Conservation (phyloP, 257 asterid species). For the Solanum corneliomulleri region DNA sequence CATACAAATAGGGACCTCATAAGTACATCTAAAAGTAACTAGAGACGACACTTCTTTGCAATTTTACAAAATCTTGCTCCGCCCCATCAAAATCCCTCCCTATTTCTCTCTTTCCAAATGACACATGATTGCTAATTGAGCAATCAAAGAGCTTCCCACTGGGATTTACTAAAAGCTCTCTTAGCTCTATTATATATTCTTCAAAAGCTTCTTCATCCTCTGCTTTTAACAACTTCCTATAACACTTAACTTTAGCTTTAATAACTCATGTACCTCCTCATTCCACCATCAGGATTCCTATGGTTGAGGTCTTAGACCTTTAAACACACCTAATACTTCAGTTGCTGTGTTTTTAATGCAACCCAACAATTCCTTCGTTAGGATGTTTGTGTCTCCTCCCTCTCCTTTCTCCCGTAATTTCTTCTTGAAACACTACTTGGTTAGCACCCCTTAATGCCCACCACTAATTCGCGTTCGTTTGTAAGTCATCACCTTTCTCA, state of each 20-base stretch:
- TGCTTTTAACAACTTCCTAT: neutral
- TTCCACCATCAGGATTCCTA: neutral
- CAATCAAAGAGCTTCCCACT: neutral
- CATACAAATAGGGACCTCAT: neutral
- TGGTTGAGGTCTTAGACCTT: neutral
- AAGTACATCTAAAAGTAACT: neutral
- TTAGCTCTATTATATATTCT: neutral
- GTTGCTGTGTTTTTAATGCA: neutral
- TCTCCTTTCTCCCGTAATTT: neutral
- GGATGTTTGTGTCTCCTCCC: neutral
- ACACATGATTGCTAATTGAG: neutral
- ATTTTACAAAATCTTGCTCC: neutral
- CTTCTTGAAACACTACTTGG: neutral
- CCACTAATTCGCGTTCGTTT: neutral
- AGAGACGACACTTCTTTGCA: neutral
- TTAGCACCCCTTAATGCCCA: neutral
- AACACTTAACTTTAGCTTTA: neutral
- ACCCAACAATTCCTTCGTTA: neutral
- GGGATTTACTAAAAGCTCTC: neutral
- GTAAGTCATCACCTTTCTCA: neutral
- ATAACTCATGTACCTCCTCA: neutral
- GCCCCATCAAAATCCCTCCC: neutral
- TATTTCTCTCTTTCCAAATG: neutral
- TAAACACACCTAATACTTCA: neutral
- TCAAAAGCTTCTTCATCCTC: neutral